Conservation (phyloP, 1,139 yeast species). For the Magnusiomyces sp. region DNA sequence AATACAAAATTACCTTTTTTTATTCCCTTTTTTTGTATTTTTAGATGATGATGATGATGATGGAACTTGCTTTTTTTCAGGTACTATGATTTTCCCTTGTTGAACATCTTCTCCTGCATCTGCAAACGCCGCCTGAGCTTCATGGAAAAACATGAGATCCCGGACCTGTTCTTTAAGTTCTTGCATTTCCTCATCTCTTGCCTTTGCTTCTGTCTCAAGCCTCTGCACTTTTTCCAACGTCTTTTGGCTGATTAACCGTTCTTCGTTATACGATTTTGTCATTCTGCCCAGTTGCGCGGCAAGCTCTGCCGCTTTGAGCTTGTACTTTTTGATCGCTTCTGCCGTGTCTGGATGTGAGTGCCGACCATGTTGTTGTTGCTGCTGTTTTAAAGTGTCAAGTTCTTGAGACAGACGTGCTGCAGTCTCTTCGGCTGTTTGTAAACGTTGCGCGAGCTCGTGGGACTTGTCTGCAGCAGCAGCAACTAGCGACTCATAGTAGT, state of each 20-base stretch:
- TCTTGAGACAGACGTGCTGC: too few species aligned
- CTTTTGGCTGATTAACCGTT: constrained; percentile 46
- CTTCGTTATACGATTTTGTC: constrained; percentile 36
- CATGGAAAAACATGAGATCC: constrained; percentile 76
- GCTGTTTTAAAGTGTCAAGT: constrained; percentile 9
- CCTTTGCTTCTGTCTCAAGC: constrained; percentile 36
- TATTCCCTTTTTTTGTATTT: too few species aligned
- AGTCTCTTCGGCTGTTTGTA: too few species aligned
- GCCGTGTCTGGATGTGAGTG: neutral
- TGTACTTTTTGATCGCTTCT: constrained; percentile 25
- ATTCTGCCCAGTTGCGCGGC: constrained; percentile 22
- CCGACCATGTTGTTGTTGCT: neutral
- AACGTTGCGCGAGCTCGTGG: too few species aligned
- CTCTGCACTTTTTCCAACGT: constrained; percentile 50
- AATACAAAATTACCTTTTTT: too few species aligned
- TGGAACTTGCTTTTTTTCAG: constrained; percentile 14
- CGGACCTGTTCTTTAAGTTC: constrained; percentile 59
- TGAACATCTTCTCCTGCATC: constrained; percentile 63
- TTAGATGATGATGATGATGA: too few species aligned
- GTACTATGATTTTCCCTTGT: constrained; percentile 57
- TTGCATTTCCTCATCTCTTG: constrained; percentile 33
- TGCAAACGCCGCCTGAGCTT: constrained; percentile 62
- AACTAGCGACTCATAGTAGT: constrained; percentile 62
- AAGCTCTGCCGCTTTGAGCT: constrained; percentile 27
- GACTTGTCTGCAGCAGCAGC: constrained; percentile 35